Base-by-base conservation (phyloP, 192 early-diverging fungal genomes). In the Entophlyctis luteolus region DNA sequence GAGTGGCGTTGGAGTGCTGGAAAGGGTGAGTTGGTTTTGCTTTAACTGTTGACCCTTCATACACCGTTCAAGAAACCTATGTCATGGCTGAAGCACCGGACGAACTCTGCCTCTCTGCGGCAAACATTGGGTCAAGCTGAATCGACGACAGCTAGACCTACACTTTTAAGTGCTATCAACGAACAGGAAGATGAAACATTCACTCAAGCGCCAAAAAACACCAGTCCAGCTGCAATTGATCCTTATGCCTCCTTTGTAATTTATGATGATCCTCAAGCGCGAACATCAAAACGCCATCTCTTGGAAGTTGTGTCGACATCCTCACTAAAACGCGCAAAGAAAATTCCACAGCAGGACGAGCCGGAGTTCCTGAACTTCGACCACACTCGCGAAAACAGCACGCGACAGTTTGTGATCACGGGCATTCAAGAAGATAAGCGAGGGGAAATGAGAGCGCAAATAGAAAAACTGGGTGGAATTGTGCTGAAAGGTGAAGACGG, bases 241-340 rank as follows among this genome's bases (percentile, higher is more conserved):
- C 54, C 57, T 35, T 72, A 72, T 33, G 55, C 37, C 39, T 56
- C 59, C 10, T 33, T 55, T 32, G 59, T 76, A 46, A 53, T 65
- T 32, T 79, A 76, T 62, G 69, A 76, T 39, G 68, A 76, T 59
- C 71, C 72, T 3, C 48, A 59, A 8, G 71, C 62, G 3, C 70
- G 71, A 22, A 45, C 60, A 2, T 72, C 20, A 4, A 72, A 73
- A 50, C 62, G 75, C 14, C 56, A 58, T 18, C 57, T 75, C 8
- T n/a, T 75, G 25, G 72, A 74, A 57, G 55, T 72, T 32, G 12
- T 72, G 23, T 38, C 38, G 37, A 23, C 25, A 12, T 14, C 36
- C 23, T 32, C 52, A 14, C n/a, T 20, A 4, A 53, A 50, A 67
- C 69, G 65, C 14, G 20, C 25, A 55, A 56, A 66, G 28, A 52